Base-by-base conservation (phyloP, 2,329 filamentous ascomycete species). In the Colletotrichum sp. region DNA sequence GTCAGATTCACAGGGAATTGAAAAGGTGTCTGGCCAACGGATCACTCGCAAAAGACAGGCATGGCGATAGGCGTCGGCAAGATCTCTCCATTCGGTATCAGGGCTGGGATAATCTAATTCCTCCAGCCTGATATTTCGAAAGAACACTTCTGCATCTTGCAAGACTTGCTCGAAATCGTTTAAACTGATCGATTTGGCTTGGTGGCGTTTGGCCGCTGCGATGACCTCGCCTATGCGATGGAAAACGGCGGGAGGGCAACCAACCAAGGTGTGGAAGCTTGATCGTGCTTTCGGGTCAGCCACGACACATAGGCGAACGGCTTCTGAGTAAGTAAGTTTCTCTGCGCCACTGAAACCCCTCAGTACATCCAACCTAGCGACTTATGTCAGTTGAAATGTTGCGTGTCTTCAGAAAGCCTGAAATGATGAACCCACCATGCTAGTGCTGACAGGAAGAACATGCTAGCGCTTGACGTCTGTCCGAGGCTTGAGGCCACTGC, bases 311-410 rank as follows among this genome's bases (percentile, higher is more conserved):
- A 72, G 62, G 13, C 80, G 79, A 4, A 82, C 79, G 2, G 77
- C 74, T 3, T 74, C 73, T 0, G 79, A 76, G n/a, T 81, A 81
- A 4, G 79, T 74, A 8, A 82, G 78, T 34, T 82, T 82, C 58
- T 82, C 81, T 1, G 81, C 78, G 5, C 81, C 81, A n/a, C 79
- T 81, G 66, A 82, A 80, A 0, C 81, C 81, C 30, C 80, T 77
- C 7, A 82, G 52, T 67, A 82, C 77, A 7, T 82, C 81, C 12
- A 82, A 14, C 81, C 81, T 82, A 12, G 4, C 16, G 21, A 24
- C 6, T 3, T 7, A 21, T 30, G 36, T 64, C 43, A 64, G 13
- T 64, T 18, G 13, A 13, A 43, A 52, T 13, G 43, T 52, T 52
- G 43, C 43, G 43, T 6, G 43, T 24, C 18, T 64, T 36, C 21